These are phyloP conservation scores for Penicillium freii DNA, from an alignment of 2,329 filamentous ascomycete species.

Conservation along the genomic window DNA sequence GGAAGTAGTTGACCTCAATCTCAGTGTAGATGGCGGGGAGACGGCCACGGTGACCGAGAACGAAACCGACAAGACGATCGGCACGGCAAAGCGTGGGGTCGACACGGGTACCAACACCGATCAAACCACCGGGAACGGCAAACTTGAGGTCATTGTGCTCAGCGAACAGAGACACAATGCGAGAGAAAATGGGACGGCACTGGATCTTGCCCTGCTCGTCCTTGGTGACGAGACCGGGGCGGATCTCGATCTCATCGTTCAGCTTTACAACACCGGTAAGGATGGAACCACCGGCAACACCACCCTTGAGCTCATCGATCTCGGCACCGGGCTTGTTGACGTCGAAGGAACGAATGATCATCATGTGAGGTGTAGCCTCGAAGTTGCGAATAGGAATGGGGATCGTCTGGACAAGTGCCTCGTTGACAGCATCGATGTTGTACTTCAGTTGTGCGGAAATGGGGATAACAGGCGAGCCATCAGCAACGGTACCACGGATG, in stretches of 20 bases:
- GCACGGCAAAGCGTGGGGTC: slow-evolving; percentile 98
- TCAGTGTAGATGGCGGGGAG: slow-evolving; percentile 97
- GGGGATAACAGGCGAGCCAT: slow-evolving; percentile 91
- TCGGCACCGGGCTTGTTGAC: slow-evolving; percentile 99
- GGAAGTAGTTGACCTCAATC: slow-evolving; percentile 99
- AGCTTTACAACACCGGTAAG: slow-evolving; percentile 95
- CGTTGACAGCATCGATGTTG: slow-evolving; percentile 98
- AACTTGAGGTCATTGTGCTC: slow-evolving; percentile 99
- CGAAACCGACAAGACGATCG: slow-evolving; percentile 97
- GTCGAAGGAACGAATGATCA: slow-evolving; percentile 98
- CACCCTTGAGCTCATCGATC: slow-evolving; percentile 97
- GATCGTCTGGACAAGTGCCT: slow-evolving; percentile 92
- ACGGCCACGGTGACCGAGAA: slow-evolving; percentile 88
- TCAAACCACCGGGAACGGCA: slow-evolving; percentile 93
- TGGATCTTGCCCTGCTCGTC: slow-evolving; percentile 91
- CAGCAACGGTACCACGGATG: slow-evolving; percentile 94
- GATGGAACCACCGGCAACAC: slow-evolving; percentile 96
- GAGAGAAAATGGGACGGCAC: slow-evolving; percentile 95
- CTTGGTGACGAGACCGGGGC: slow-evolving; percentile 95
- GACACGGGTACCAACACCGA: slow-evolving; percentile 96
- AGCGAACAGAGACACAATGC: slow-evolving; percentile 91
- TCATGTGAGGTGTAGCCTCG: slow-evolving; percentile 91
- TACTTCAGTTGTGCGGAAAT: slow-evolving; percentile 98
- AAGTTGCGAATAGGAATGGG: slow-evolving; percentile 91
- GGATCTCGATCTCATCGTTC: slow-evolving; percentile 96